Conservation (phyloP, 305 asterid species). For the Stenogyne calaminthoides region DNA sequence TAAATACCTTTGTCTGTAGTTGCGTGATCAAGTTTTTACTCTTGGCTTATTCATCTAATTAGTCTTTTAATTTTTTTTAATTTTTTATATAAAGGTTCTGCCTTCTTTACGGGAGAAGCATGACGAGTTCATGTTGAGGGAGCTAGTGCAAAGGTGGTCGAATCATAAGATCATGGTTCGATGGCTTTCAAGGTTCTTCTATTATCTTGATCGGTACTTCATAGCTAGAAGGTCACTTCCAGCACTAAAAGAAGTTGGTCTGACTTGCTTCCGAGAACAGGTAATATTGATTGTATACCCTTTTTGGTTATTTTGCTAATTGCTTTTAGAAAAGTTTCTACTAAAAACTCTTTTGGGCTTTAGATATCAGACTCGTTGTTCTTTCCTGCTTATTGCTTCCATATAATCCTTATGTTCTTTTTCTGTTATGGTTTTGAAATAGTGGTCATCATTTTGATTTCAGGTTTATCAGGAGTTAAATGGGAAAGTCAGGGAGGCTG, state of each 20-base stretch:
- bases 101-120: constrained; percentile 82
- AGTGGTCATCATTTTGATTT: constrained; percentile 26
- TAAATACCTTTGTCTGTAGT: constrained; percentile 19
- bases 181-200: constrained; percentile 83
- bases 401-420: constrained; percentile 7
- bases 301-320: constrained; percentile 18
- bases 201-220: constrained; percentile 82
- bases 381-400: neutral
- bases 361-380: constrained; percentile 2
- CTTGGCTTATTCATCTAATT: constrained; percentile 9
- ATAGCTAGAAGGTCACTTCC: constrained; percentile 84
- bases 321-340: constrained; percentile 1
- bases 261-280: constrained; percentile 81
- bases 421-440: constrained; percentile 8
- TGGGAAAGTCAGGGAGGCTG: constrained; percentile 77
- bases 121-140: constrained; percentile 81
- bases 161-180: constrained; percentile 87
- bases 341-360: neutral
- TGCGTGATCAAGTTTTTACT: constrained; percentile 10
- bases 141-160: constrained; percentile 76
- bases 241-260: constrained; percentile 71
- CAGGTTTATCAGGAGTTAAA: constrained; percentile 74
- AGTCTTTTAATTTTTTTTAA: constrained; percentile 9
- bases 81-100: constrained; percentile 56
- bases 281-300: constrained; percentile 35